phyloP scores from a whole-genome alignment of 495 filamentous ascomycete genomes.

The Corynascus novoguineensis region DNA sequence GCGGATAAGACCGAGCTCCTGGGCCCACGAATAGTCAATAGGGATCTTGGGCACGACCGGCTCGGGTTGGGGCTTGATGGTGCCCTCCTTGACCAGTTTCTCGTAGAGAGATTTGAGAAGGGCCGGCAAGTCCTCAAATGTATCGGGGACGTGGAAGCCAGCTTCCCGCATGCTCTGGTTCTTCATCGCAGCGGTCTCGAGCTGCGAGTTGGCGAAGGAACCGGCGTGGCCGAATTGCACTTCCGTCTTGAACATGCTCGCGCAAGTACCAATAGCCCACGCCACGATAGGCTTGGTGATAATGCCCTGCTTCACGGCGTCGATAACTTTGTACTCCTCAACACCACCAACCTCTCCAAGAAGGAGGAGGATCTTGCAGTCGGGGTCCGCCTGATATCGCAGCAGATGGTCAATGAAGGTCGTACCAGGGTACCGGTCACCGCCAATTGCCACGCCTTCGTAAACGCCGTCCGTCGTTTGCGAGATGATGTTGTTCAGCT shows the following conservation, averaged over 20 bases:
- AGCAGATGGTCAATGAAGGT: slow-evolving; percentile 99
- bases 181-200: slow-evolving; percentile 94
- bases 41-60: slow-evolving; percentile 96
- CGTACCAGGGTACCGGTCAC: slow-evolving; percentile 96
- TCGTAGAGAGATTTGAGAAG: slow-evolving; percentile 75
- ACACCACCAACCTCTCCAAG: slow-evolving; percentile 99
- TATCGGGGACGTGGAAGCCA: slow-evolving; percentile 85
- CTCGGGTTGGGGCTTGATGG: slow-evolving; percentile 78
- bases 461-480: slow-evolving; percentile 95
- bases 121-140: slow-evolving; percentile 90
- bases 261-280: slow-evolving; percentile 98
- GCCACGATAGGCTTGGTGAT: slow-evolving; percentile 98
- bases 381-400: slow-evolving; percentile 88
- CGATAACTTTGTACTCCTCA: slow-evolving; percentile 98
- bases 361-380: slow-evolving; percentile 93
- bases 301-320: slow-evolving; percentile 85
- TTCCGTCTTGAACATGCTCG: slow-evolving; percentile 99
- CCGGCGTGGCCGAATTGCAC: slow-evolving; percentile 99
- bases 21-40: slow-evolving; percentile 99
- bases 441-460: slow-evolving; percentile 98
- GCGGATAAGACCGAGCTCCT: slow-evolving; percentile 97
- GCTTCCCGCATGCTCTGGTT: slow-evolving; percentile 95
- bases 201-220: slow-evolving; percentile 96
- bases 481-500: slow-evolving; percentile 98
- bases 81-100: slow-evolving; percentile 73